Evolutionary conservation across 805 yeast species (phyloP), one percentile per base, ranked within the genome.

Genomic region (Kodamaea kaohsiungensis): DNA sequence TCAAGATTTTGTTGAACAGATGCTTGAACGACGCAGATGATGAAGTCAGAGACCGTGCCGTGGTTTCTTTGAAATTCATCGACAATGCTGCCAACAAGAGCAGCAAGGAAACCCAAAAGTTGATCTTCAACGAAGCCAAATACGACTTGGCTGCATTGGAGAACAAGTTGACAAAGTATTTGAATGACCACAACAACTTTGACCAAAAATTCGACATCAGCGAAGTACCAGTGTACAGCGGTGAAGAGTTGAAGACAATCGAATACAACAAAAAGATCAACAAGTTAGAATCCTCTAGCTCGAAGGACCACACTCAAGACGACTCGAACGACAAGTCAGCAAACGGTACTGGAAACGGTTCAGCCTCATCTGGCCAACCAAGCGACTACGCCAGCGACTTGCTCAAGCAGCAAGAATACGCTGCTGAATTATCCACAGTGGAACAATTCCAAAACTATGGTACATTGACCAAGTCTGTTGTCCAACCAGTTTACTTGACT

Each of bases 31-130:
- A 93, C 71, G 82, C 79, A 46, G 97, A 93, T 69, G 99, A 93
- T 72, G 99, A 93, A 73, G 99, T 95, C 35, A 90, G 99, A 78
- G 99, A 93, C 69, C 86, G 99, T 69, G 98, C 99, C 8, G 88
- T 96, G 2, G 77, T 93, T 61, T 87, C 96, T 1, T 79, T 93
- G 65, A 81, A 84, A 59, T 83, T 91, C 57, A 80, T 89, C 57
- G 63, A 65, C 17, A 64, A 60, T 48, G 61, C 68, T 7, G 64
- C 67, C 50, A 69, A 70, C 54, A 65, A 65, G 50, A 15, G 43
- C 18, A 37, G 27, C 25, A 48, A 30, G 15, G 42, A 51, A 39
- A 39, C 51, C 37, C 43, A 46, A 22, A 46, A 30, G 17, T 83
- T 87, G 61, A 80, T 92, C 58, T 80, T 85, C 52, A 88, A 92